Percentiles rank a stretch among this genome's conserved stretches.
phyloP scores from a whole-genome alignment of 2,329 filamentous ascomycete species.

The Aspergillus puulaauensis region DNA sequence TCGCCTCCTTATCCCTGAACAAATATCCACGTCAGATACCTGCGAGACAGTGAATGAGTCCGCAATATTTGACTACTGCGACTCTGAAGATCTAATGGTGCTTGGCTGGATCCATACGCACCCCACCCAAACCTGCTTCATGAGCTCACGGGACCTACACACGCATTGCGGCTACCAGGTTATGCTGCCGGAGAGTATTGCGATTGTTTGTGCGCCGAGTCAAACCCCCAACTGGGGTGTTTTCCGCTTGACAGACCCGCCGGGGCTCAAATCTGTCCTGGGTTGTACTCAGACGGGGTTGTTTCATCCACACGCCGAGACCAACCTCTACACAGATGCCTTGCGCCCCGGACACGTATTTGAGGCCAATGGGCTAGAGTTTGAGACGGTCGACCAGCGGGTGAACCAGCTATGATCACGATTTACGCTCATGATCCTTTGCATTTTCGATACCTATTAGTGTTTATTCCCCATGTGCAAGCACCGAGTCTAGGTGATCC shows the following conservation, averaged over 20 bases:
- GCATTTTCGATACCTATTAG: not conserved
- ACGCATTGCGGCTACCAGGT: constrained; percentile 93
- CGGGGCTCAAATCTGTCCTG: constrained; percentile 81
- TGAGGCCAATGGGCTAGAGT: constrained; percentile 64
- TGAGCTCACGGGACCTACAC: constrained; percentile 91
- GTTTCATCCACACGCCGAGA: constrained; percentile 75
- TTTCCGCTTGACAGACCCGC: constrained; percentile 90
- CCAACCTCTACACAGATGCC: constrained; percentile 77
- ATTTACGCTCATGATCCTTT: not conserved
- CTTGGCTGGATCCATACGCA: constrained; percentile 99
- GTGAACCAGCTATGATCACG: constrained; percentile 17
- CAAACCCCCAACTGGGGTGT: constrained; percentile 77
- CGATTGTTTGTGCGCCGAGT: constrained; percentile 90
- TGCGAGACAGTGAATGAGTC: constrained; percentile 91
- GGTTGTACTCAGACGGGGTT: constrained; percentile 74
- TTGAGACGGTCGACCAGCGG: constrained; percentile 66
- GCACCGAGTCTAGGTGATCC: not conserved
- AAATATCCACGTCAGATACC: constrained; percentile 85
- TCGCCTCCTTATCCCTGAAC: constrained; percentile 84
- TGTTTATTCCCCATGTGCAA: not conserved
- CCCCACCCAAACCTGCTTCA: constrained; percentile 94
- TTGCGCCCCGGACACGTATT: constrained; percentile 69
- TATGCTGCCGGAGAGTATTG: constrained; percentile 94
- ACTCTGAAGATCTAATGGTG: constrained; percentile 77
- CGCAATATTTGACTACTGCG: constrained; percentile 84